Percentiles rank a stretch among this genome's conserved stretches.
Conservation (phyloP, 352 stramenopile species). For the Globisporangium paddicum region DNA sequence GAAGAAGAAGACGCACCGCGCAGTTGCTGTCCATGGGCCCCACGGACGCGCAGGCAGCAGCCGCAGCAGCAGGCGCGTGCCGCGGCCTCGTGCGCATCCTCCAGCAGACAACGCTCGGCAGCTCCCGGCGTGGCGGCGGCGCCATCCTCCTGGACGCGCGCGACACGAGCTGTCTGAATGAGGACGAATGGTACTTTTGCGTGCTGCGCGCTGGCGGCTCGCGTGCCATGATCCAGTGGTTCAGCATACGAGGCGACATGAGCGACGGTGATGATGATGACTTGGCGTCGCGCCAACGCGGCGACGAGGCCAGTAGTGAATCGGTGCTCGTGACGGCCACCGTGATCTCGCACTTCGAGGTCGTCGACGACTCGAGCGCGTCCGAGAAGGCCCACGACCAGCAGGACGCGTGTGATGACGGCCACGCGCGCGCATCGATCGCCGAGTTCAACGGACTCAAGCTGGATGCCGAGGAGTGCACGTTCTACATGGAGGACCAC, state of each 20-base stretch:
- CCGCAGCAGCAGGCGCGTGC: slow-evolving; percentile 3
- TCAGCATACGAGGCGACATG: slow-evolving; percentile 26
- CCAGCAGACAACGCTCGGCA: slow-evolving; percentile 22
- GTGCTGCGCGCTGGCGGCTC: slow-evolving; percentile 14
- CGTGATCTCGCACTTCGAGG: slow-evolving; percentile 35
- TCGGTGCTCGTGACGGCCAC: slow-evolving; percentile 29
- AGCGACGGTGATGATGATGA: slow-evolving; percentile 26
- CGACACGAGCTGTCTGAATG: slow-evolving; percentile 18
- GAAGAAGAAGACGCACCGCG: not conserved
- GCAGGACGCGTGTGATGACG: slow-evolving; percentile 4
- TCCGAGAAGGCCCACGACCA: slow-evolving; percentile 3
- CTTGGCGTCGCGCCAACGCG: not conserved
- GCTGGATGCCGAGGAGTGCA: slow-evolving; percentile 29
- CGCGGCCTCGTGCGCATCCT: slow-evolving; percentile 42
- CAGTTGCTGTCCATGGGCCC: not conserved
- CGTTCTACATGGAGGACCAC: slow-evolving; percentile 45
- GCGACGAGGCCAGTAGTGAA: not conserved
- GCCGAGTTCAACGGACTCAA: slow-evolving; percentile 19
- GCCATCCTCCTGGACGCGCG: slow-evolving; percentile 11
- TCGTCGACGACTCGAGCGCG: slow-evolving; percentile 26
- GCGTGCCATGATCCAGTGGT: slow-evolving; percentile 29
- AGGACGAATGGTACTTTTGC: slow-evolving; percentile 54
- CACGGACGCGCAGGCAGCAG: not conserved
- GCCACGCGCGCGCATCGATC: not conserved
- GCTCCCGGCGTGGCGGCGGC: not conserved